A percentile compares a stretch with the other conserved stretches of the same genome.
These are phyloP conservation scores for Kodamaea lidongshanica DNA, from an alignment of 805 yeast species.

Conservation along the genomic window DNA sequence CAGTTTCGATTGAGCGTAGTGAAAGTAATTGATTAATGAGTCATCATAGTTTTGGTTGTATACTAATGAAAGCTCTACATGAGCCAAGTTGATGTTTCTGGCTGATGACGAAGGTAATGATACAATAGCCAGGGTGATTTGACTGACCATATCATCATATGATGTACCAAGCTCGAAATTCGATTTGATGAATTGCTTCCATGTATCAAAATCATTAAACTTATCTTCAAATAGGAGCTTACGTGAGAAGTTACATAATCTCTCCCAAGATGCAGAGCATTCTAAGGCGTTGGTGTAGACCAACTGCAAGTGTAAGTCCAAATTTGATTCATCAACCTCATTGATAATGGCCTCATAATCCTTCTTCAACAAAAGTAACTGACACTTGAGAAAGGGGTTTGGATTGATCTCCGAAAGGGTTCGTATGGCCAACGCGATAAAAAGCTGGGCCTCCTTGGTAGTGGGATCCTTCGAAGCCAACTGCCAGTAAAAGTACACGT, in stretches of 20 bases:
- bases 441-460: constrained; percentile 44
- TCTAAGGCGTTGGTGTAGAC: constrained; percentile 45
- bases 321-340: constrained; percentile 16
- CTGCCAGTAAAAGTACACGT: constrained; percentile 48
- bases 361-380: constrained; percentile 37
- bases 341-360: constrained; percentile 18
- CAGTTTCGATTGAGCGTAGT: constrained; percentile 45
- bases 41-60: constrained; percentile 19
- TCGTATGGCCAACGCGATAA: constrained; percentile 56
- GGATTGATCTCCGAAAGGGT: constrained; percentile 51
- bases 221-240: constrained; percentile 39
- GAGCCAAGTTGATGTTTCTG: constrained; percentile 54
- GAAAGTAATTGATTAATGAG: constrained; percentile 38
- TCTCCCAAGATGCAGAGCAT: constrained; percentile 35
- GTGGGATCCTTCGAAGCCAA: constrained; percentile 26
- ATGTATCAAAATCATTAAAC: constrained; percentile 73
- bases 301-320: constrained; percentile 61
- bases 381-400: constrained; percentile 56
- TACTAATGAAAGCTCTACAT: constrained; percentile 37
- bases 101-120: no score
- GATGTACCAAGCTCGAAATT: constrained; percentile 28
- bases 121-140: constrained; percentile 13
- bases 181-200: constrained; percentile 53
- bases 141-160: constrained; percentile 21
- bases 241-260: constrained; percentile 35